Conservation (phyloP, 768 basidiomycete genomes). For the Phanerodontia chrysosporium region DNA sequence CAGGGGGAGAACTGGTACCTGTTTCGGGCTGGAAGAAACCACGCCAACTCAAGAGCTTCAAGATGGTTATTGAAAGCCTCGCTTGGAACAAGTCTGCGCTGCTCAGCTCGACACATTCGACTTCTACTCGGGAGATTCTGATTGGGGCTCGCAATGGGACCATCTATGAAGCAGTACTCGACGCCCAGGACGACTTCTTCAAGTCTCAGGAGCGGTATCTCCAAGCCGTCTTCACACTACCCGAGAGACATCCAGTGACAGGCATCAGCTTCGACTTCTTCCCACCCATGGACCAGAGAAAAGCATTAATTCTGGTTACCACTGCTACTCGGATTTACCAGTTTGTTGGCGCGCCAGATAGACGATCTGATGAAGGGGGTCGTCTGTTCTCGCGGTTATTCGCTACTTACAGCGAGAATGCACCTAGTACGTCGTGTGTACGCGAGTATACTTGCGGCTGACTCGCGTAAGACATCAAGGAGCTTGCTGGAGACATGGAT, state of each 20-base stretch:
- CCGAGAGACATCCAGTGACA: conserved; percentile 78
- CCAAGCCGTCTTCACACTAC: conserved; percentile 68
- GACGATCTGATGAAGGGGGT: conserved; percentile 68
- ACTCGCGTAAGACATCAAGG: conserved; percentile 60
- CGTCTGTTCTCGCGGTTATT: conserved; percentile 76
- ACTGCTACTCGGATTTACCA: conserved; percentile 90
- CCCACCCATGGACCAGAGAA: conserved; percentile 58
- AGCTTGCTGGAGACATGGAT: conserved; percentile 75
- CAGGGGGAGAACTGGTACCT: conserved; percentile 95
- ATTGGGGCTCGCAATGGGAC: conserved; percentile 83
- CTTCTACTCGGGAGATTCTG: conserved; percentile 79
- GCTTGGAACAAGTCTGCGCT: conserved; percentile 82
- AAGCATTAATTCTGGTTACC: conserved; percentile 70
- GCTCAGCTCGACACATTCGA: conserved; percentile 59
- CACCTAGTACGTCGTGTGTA: conserved; percentile 61
- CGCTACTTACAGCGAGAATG: conserved; percentile 63
- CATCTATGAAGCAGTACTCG: conserved; percentile 85
- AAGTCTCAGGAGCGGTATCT: conserved; percentile 82
- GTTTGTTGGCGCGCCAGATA: conserved; percentile 67
- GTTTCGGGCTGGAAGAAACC: conserved; percentile 81
- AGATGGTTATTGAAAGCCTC: conserved; percentile 85
- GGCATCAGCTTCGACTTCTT: conserved; percentile 82
- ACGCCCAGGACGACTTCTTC: conserved; percentile 89
- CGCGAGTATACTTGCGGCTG: background rate
- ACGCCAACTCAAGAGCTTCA: conserved; percentile 70